Evolutionary conservation across 345 rosid genomes (phyloP), one percentile per base, ranked within the genome.

Genomic region (Cochlearia excelsa): DNA sequence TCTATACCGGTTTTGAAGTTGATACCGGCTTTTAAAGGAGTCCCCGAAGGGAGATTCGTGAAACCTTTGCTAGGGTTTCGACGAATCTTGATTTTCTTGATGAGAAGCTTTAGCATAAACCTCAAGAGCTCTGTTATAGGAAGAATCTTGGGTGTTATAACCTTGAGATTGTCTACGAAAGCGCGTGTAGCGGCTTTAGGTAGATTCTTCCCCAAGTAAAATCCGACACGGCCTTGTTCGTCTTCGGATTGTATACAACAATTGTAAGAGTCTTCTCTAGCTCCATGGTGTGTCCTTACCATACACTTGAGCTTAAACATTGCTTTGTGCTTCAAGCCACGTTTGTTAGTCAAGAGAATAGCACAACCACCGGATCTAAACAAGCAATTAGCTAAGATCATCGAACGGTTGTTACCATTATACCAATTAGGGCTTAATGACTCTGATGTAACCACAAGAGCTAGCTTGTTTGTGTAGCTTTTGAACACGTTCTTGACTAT

Each of bases 211-310:
- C 75, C 95, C 0, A 89, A 78, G 63, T 87, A 78, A 67, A 93
- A 75, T 33, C 99, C 99, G 2, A 31, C 10, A 9, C 73, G 62
- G 0, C 99, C 95, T 34, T 78, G 63, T 0, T 82, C 85, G 28
- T 93, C 99, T 56, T 93, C 95, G 39, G 26, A 75, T 59, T 85
- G 97, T 26, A 79, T 8, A 58, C 95, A 85, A 16, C 97, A 89
- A 0, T 54, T 58, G 26, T 83, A 87, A 0, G 97, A 84, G 28
- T 92, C 98, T 0, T 84, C 90, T 57, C 79, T 73, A 2, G 80
- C 81, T 0, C 97, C 99, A 33, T 89, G 97, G 73, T 93, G 99
- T 8, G 97, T 87, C 49, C 99, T 58, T 0, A 87, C 94, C 50
- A 93, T 70, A 70, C 83, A 76, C 74, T 82, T 89, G 50, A 89